Evolutionary conservation across 2,329 filamentous ascomycete genomes (phyloP).

Genomic region (Cytospora mali): DNA sequence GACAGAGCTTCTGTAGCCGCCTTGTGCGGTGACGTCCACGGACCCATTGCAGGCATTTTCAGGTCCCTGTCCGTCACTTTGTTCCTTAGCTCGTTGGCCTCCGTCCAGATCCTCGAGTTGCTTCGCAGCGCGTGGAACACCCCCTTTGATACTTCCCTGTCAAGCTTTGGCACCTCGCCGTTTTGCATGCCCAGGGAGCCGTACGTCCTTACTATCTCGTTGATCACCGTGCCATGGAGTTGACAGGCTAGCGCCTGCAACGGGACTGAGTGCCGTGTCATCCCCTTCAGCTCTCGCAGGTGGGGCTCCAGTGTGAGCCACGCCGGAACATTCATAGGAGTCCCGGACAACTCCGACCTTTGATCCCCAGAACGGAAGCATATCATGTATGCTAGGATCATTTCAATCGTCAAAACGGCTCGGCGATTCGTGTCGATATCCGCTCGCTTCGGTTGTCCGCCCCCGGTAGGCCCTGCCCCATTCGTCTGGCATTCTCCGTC

Average conservation of each 20-base stretch:
- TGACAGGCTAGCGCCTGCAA: conserved; percentile 47
- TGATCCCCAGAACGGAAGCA: conserved; percentile 55
- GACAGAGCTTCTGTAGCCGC: conserved; percentile 43
- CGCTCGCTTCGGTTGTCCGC: conserved; percentile 14
- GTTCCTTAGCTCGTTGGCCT: conserved; percentile 35
- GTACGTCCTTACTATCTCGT: conserved; percentile 48
- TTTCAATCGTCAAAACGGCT: conserved; percentile 47
- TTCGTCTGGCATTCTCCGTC: conserved; percentile 41
- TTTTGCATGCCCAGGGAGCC: conserved; percentile 34
- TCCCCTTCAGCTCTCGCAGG: conserved; percentile 44
- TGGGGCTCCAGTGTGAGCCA: conserved; percentile 52
- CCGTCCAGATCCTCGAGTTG: conserved; percentile 36
- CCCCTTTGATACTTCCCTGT: conserved; percentile 34
- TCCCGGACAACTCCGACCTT: conserved; percentile 47
- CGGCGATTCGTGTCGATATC: conserved; percentile 20
- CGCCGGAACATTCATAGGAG: conserved; percentile 42
- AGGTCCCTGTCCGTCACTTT: conserved; percentile 37
- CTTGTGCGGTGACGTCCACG: conserved; percentile 51
- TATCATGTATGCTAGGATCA: conserved; percentile 56
- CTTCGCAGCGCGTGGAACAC: conserved; percentile 33
- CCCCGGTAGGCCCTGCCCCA: conserved; percentile 24
- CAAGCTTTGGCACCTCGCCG: conserved; percentile 25
- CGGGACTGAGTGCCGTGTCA: conserved; percentile 39
- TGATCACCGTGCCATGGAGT: conserved; percentile 48
- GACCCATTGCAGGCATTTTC: conserved; percentile 38